These are phyloP conservation scores for Trametes meyenii DNA, from an alignment of 768 basidiomycete species.

Conservation along the genomic window DNA sequence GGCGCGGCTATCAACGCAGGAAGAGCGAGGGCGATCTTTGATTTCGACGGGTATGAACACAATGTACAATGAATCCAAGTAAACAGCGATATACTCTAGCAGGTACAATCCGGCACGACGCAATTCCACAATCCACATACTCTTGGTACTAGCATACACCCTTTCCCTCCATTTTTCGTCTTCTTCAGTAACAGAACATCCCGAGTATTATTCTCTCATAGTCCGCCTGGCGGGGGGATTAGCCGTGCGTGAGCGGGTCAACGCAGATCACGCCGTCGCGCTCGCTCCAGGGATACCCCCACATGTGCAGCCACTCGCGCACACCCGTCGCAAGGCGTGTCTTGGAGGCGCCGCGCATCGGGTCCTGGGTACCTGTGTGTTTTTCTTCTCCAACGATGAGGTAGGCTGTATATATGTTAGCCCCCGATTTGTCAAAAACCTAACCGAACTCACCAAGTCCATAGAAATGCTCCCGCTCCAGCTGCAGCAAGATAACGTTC, in stretches of 20 bases:
- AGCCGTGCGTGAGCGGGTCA: slow-evolving; percentile 74
- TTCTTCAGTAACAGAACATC: background rate
- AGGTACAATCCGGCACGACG: slow-evolving; percentile 13
- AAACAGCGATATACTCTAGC: slow-evolving; percentile 18
- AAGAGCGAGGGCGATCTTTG: slow-evolving; percentile 2
- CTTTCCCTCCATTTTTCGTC: background rate
- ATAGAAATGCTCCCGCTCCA: slow-evolving; percentile 86
- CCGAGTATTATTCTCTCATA: no score
- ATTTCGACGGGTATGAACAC: background rate
- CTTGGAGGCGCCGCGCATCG: slow-evolving; percentile 78
- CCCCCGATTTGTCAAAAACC: background rate
- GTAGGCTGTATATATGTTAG: slow-evolving; percentile 56
- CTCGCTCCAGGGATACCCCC: slow-evolving; percentile 97
- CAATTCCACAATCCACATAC: slow-evolving; percentile 6
- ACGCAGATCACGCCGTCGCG: slow-evolving; percentile 89
- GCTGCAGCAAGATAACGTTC: slow-evolving; percentile 41
- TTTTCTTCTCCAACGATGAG: slow-evolving; percentile 94
- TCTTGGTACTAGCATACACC: background rate
- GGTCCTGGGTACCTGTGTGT: slow-evolving; percentile 91
- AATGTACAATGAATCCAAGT: slow-evolving; percentile 18
- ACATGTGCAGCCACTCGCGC: slow-evolving; percentile 88
- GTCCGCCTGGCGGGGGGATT: background rate
- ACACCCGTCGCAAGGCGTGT: slow-evolving; percentile 84
- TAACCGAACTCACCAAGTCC: slow-evolving; percentile 65
- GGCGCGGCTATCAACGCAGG: no score